A percentile compares a stretch with the other conserved stretches of the same genome.
These are phyloP conservation scores for Nymphaea thermarum DNA, from an alignment of 164 flowering plant species.

Conservation along the genomic window DNA sequence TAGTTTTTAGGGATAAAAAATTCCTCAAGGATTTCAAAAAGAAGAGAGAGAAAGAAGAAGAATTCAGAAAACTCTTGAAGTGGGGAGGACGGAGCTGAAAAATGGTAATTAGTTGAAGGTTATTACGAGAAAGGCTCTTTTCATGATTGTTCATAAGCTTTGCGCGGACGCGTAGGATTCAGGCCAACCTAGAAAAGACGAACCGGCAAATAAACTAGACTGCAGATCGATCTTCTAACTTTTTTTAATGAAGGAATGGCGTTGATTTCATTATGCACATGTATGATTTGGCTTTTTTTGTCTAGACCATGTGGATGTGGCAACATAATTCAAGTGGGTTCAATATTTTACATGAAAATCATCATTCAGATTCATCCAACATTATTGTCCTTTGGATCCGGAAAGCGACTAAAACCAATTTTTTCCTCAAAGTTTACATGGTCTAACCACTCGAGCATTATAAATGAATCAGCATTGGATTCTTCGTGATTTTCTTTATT, in stretches of 20 bases:
- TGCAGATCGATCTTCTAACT: background rate
- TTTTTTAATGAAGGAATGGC: background rate
- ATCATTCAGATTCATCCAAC: background rate
- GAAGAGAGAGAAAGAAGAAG: too few relatives aligned
- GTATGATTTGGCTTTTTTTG: background rate
- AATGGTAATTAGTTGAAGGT: too few relatives aligned
- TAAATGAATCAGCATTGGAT: too few relatives aligned
- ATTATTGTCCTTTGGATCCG: background rate
- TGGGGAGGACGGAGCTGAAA: too few relatives aligned
- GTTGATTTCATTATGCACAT: background rate
- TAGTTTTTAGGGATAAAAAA: too few relatives aligned
- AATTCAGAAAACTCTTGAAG: too few relatives aligned
- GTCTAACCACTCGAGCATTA: background rate
- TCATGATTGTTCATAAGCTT: background rate
- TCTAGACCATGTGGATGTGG: background rate
- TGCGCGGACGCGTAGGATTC: background rate
- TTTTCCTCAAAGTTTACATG: background rate
- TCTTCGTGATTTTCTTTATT: too few relatives aligned
- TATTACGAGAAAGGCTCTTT: background rate
- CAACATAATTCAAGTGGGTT: background rate
- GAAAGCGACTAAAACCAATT: background rate
- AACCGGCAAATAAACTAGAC: background rate
- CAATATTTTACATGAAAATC: background rate
- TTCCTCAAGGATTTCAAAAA: too few relatives aligned
- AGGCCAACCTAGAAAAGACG: background rate